Conservation (phyloP, 176 grass and related monocot species). For the Bonia amplexicaulis region DNA sequence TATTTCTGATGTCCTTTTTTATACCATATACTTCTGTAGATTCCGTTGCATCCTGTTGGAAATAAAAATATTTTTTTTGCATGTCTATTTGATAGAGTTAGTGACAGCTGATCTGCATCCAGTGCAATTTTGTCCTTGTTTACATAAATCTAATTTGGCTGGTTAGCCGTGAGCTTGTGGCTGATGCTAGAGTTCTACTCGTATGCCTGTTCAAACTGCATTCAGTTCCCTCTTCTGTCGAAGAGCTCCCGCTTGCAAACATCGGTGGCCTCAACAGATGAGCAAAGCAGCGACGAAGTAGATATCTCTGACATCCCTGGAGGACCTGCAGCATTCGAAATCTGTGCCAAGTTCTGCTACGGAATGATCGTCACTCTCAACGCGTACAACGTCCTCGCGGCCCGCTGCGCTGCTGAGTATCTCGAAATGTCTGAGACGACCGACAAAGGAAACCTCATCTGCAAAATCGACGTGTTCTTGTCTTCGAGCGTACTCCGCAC, state of each 20-base stretch:
- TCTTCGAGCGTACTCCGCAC: constrained; percentile 70
- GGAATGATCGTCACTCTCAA: constrained; percentile 93
- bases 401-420: constrained; percentile 81
- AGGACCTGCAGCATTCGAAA: constrained; percentile 79
- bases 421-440: constrained; percentile 82
- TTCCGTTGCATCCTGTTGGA: not conserved
- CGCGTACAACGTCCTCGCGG: constrained; percentile 85
- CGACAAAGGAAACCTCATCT: constrained; percentile 95
- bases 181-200: not conserved
- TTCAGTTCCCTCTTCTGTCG: constrained; percentile 93
- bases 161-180: not conserved
- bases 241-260: constrained; percentile 85
- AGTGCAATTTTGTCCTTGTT: not conserved
- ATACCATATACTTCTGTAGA: not conserved
- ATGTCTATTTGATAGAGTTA: not conserved
- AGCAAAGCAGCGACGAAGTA: constrained; percentile 66
- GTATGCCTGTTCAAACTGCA: not conserved
- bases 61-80: not conserved
- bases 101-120: not conserved
- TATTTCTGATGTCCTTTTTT: not conserved
- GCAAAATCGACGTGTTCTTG: constrained; percentile 94
- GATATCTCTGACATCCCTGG: constrained; percentile 82
- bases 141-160: not conserved
- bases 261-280: constrained; percentile 56
- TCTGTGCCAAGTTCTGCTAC: constrained; percentile 96